Evolutionary conservation across 2,329 filamentous ascomycete species (phyloP).

Genomic region (Sporothrix curviconia): DNA sequence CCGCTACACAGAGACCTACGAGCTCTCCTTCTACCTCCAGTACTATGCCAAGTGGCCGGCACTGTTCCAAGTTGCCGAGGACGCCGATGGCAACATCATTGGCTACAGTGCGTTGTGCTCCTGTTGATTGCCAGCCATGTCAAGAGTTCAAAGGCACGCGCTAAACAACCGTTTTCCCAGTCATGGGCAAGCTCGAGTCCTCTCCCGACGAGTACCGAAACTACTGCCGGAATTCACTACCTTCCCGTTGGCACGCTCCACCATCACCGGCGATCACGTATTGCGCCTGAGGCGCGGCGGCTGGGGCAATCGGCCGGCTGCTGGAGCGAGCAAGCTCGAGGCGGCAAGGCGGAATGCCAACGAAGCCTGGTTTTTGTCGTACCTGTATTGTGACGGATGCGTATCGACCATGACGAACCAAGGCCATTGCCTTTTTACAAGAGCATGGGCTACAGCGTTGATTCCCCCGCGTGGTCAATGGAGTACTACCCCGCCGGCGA

Average conservation of each 20-base stretch:
- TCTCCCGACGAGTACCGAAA: constrained; percentile 68
- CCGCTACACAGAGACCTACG: constrained; percentile 95
- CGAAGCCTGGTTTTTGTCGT: constrained; percentile 90
- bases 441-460: constrained; percentile 87
- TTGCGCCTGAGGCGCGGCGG: constrained; percentile 77
- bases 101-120: constrained; percentile 68
- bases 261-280: constrained; percentile 93
- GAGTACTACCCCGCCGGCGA: constrained; percentile 96
- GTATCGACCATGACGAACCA: constrained; percentile 79
- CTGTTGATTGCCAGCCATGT: not conserved
- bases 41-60: constrained; percentile 96
- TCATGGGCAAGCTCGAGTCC: constrained; percentile 94
- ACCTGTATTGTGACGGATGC: constrained; percentile 90
- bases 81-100: constrained; percentile 78
- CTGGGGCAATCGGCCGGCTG: constrained; percentile 79
- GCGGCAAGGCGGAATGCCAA: constrained; percentile 73
- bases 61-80: constrained; percentile 87
- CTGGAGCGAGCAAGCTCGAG: constrained; percentile 77
- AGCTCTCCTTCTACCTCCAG: constrained; percentile 88
- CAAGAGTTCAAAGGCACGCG: no score
- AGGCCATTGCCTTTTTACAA: constrained; percentile 85
- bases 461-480: constrained; percentile 77
- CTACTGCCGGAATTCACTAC: constrained; percentile 77
- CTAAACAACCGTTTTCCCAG: no score
- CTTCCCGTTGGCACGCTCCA: constrained; percentile 99